Conservation (phyloP, 139 green algal species). For the Chlamydomonas sphaeroides region DNA sequence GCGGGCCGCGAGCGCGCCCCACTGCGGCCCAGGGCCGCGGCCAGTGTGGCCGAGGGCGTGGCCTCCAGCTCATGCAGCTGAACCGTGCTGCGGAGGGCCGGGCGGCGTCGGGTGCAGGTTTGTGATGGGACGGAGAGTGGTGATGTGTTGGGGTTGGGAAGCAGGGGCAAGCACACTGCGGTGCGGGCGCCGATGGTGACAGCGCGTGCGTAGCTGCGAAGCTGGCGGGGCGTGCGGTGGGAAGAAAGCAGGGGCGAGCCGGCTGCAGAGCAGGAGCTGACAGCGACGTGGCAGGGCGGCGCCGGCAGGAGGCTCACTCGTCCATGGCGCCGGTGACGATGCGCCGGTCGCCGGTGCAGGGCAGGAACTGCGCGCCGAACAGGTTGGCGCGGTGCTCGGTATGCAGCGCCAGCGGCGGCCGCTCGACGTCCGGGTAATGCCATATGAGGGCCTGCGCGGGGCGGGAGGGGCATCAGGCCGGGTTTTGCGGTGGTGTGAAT, state of each 20-base stretch:
- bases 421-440: constrained; percentile 66
- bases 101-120: too few species aligned
- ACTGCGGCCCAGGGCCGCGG: not conserved
- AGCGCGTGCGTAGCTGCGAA: too few species aligned
- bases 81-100: constrained; percentile 85
- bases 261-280: too few species aligned
- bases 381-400: constrained; percentile 87
- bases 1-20: not conserved
- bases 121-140: too few species aligned
- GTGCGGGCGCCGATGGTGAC: too few species aligned
- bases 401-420: constrained; percentile 61
- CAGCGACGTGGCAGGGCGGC: too few species aligned
- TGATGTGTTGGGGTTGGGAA: too few species aligned
- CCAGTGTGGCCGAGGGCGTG: not conserved
- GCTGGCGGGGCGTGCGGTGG: too few species aligned
- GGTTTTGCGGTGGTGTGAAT: too few species aligned
- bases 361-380: constrained; percentile 89
- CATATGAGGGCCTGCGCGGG: constrained; percentile 76
- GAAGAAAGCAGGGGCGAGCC: too few species aligned
- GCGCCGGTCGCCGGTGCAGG: constrained; percentile 56
- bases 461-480: not conserved
- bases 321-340: constrained; percentile 46
- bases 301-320: too few species aligned
- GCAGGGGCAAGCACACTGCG: too few species aligned
- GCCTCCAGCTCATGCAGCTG: constrained; percentile 77